Evolutionary conservation across 106 monocot species (phyloP).

Genomic region (Apostasia shenzhenica): DNA sequence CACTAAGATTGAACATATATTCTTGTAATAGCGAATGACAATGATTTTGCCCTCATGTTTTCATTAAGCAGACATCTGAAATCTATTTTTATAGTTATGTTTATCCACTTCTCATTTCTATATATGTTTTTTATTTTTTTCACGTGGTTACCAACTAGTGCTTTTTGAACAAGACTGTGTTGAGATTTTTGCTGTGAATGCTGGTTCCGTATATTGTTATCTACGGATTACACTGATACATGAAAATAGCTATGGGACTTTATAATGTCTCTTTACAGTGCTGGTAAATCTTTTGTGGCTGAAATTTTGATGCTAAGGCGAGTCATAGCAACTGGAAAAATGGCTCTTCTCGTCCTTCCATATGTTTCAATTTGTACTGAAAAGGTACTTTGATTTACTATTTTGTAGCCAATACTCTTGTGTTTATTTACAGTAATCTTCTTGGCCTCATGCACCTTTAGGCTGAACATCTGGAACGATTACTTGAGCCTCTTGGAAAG

Average conservation of each 20-base stretch:
- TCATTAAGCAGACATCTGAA: too few relatives aligned
- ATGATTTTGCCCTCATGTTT: too few relatives aligned
- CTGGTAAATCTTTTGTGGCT: conserved; percentile 98
- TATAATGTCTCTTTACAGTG: conserved; percentile 35
- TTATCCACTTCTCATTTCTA: not conserved
- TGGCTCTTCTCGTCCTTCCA: conserved; percentile 93
- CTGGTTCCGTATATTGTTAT: too few relatives aligned
- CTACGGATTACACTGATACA: too few relatives aligned
- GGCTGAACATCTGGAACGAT: conserved; percentile 82
- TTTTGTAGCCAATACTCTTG: not conserved
- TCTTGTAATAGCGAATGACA: too few relatives aligned
- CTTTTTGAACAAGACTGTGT: too few relatives aligned
- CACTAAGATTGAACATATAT: too few relatives aligned
- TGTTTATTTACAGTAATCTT: not conserved
- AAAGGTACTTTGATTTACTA: conserved; percentile 48
- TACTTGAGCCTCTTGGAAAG: conserved; percentile 93
- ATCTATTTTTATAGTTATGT: not conserved
- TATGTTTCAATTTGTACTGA: conserved; percentile 98
- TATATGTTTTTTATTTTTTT: not conserved
- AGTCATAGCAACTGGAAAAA: conserved; percentile 74
- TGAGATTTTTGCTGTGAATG: too few relatives aligned
- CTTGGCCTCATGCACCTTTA: conserved; percentile 9
- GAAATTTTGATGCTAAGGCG: conserved; percentile 94
- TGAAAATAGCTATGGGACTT: too few relatives aligned
- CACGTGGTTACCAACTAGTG: too few relatives aligned